Evolutionary conservation across 805 yeast genomes (phyloP), one percentile per base, ranked within the genome.

Genomic region (Kazachstania viticola): DNA sequence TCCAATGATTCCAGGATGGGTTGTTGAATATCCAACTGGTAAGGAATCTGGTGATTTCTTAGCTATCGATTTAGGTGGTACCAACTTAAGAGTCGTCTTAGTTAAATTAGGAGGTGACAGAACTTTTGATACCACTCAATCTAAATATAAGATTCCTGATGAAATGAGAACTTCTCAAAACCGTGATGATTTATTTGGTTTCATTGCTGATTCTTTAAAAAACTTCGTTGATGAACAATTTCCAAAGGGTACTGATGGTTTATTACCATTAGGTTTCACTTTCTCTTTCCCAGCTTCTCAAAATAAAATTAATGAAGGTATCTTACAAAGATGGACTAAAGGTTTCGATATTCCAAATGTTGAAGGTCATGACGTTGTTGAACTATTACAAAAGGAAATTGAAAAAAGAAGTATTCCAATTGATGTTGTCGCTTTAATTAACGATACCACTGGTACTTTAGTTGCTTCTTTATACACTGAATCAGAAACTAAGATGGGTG

Each of bases 1-100:
- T 51, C 97, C 98, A 39, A 88, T 88, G 97, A 85, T 79, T 54
- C 94, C 94, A 29, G 82, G 93, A 40, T 88, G 96, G 96, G 96
- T 88, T 34, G 65, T 85, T 69, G 93, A 80, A 51, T 79, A 67
- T 65, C 96, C 97, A 43, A 78, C 88, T 31, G 98, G 98, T 43
- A 63, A 74, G 45, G 98, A 88, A 60, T 70, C 69, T 26, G 98
- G 98, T 43, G 77, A 83, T 45, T 88, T 70, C 60, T 63, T 88
- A 54, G 96, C 97, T 32, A 79, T 91, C 38, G 98, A 88, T 58
- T 71, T 88, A 63, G 98, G 98, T 56, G 98, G 98, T 40, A 88
- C 98, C 40, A 88, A 88, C 64, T 69, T 88, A 59, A 75, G 98
- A 58, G 94, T 85, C 30, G 95, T 88, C 36, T 71, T 79, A 54